Conservation (phyloP, 169 alveolate species). For the Fabrea salina region DNA sequence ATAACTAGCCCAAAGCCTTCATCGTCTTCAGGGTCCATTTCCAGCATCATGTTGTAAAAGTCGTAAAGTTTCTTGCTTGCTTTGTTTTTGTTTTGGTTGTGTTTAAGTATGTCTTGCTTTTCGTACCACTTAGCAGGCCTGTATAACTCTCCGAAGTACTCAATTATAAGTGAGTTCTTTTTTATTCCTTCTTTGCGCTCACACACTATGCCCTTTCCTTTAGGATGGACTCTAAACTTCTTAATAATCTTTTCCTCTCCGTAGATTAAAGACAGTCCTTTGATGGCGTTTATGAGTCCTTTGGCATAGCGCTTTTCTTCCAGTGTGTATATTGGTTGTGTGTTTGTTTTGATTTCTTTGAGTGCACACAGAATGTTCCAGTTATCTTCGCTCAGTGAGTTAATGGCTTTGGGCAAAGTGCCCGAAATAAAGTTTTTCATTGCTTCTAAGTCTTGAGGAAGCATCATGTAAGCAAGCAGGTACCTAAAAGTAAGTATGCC, state of each 20-base stretch:
- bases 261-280: not conserved
- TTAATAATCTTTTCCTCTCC: not conserved
- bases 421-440: conserved; percentile 33
- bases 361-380: not conserved
- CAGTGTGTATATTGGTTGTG: not conserved
- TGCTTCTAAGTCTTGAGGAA: conserved; percentile 50
- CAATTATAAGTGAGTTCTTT: not conserved
- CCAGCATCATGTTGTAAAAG: conserved; percentile 83
- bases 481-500: conserved; percentile 76
- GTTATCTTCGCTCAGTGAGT: not conserved
- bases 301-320: not conserved
- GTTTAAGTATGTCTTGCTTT: conserved; percentile 1
- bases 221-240: not conserved
- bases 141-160: conserved; percentile 18
- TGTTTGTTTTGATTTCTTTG: not conserved
- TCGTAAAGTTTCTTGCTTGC: conserved; percentile 56
- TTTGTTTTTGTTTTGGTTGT: not conserved
- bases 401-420: not conserved
- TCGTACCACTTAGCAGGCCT: conserved; percentile 7
- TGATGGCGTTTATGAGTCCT: not conserved
- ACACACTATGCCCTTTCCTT: not conserved
- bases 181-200: not conserved
- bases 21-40: conserved; percentile 79
- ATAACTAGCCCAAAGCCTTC: conserved; percentile 76
- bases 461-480: conserved; percentile 62